Conservation (phyloP, 352 stramenopile genomes). For the Thraustochytrium striatum region DNA sequence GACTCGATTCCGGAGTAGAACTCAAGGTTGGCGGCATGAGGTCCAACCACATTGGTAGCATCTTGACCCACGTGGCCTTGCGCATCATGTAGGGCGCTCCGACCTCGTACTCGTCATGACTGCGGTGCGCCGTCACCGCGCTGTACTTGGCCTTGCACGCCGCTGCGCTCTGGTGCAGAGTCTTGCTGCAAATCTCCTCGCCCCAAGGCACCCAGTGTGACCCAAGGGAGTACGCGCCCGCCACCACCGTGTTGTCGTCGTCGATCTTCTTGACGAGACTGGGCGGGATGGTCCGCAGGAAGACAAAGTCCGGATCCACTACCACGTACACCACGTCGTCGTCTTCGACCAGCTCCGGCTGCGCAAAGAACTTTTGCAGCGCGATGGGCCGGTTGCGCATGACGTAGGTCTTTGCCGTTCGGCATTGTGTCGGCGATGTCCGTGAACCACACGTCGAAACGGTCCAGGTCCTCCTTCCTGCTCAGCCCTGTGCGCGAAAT, state of each 20-base stretch:
- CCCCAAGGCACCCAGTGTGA: neutral
- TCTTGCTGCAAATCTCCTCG: neutral
- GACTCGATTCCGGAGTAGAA: conserved; percentile 33
- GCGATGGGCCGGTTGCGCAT: conserved; percentile 36
- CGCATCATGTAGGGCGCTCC: conserved; percentile 20
- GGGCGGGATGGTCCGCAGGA: neutral
- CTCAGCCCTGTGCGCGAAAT: conserved; percentile 14
- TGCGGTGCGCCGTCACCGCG: neutral
- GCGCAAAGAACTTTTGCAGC: conserved; percentile 10
- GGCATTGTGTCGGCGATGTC: conserved; percentile 9
- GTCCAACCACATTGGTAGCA: conserved; percentile 6
- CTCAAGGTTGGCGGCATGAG: conserved; percentile 26
- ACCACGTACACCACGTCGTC: conserved; percentile 9
- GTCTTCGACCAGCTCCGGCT: neutral
- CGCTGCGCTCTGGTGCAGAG: neutral
- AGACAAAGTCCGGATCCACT: conserved; percentile 38
- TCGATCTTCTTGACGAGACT: neutral
- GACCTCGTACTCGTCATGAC: neutral
- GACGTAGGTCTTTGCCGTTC: conserved; percentile 18
- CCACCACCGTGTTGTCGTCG: conserved; percentile 9
- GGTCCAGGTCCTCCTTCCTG: neutral
- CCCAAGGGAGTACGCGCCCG: conserved; percentile 7
- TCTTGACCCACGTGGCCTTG: neutral
- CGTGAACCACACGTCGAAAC: conserved; percentile 33
- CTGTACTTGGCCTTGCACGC: neutral